Evolutionary conservation across 768 basidiomycete species (phyloP).

Genomic region (Leccinum arenicola): DNA sequence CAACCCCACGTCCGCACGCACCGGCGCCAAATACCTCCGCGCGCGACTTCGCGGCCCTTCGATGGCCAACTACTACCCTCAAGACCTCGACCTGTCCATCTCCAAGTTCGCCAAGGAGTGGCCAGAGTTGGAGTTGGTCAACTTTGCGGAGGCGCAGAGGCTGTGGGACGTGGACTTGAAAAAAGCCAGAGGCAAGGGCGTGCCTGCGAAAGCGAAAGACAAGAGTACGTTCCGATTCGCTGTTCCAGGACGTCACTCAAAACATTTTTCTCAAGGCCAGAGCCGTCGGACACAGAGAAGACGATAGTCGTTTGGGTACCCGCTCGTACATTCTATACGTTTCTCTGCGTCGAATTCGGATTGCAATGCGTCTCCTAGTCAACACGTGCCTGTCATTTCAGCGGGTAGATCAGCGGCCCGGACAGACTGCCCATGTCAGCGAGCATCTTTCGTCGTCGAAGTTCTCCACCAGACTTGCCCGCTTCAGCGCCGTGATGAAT

Average conservation of each 20-base stretch:
- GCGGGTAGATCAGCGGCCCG: too few species aligned
- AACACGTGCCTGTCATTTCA: too few species aligned
- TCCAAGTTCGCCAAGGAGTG: too few species aligned
- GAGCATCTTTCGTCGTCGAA: too few species aligned
- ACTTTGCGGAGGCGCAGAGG: too few species aligned
- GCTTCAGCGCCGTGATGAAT: too few species aligned
- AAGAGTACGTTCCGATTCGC: slow-evolving; percentile 44
- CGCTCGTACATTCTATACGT: background rate
- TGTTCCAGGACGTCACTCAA: background rate
- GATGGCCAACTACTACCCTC: too few species aligned
- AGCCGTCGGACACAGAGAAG: slow-evolving; percentile 50
- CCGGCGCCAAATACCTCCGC: slow-evolving; percentile 90
- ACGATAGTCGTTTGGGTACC: slow-evolving; percentile 23
- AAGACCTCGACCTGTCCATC: too few species aligned
- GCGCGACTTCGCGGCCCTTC: slow-evolving; percentile 31
- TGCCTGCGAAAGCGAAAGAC: slow-evolving; percentile 75
- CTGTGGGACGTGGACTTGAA: slow-evolving; percentile 34
- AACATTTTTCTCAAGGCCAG: slow-evolving; percentile 39
- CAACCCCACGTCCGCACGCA: slow-evolving; percentile 79
- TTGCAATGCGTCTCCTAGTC: background rate
- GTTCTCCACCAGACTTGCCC: too few species aligned
- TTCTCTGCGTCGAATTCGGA: background rate
- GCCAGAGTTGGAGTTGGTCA: too few species aligned
- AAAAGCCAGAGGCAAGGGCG: slow-evolving; percentile 78
- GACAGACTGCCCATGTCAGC: too few species aligned